These are phyloP conservation scores for Neobulgaria alba DNA, from an alignment of 2,329 filamentous ascomycete genomes.

Conservation along the genomic window DNA sequence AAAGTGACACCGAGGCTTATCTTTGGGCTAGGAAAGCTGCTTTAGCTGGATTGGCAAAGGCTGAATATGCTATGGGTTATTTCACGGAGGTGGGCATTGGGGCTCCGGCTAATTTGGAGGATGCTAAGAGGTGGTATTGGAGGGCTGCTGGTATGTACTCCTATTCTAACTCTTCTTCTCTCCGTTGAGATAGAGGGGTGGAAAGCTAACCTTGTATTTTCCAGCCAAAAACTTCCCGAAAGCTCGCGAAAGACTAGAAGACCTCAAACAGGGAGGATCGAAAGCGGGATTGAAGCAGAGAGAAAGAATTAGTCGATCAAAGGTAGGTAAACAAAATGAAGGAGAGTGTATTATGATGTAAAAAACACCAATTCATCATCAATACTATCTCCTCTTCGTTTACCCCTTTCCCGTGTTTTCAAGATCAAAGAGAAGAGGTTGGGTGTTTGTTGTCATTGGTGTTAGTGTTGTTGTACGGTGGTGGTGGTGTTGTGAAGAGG, in stretches of 20 bases:
- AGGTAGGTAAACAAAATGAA: constrained; percentile 75
- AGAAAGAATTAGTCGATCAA: constrained; percentile 72
- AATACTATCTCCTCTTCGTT: too few relatives aligned
- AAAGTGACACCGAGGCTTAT: constrained; percentile 93
- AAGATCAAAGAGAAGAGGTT: too few relatives aligned
- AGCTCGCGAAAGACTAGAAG: constrained; percentile 84
- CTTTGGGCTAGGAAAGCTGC: constrained; percentile 95
- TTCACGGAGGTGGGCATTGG: constrained; percentile 95
- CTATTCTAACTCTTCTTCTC: not conserved
- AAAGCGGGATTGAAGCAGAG: constrained; percentile 61
- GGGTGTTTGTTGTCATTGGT: too few relatives aligned
- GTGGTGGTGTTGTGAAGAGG: too few relatives aligned
- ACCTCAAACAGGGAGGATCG: constrained; percentile 73
- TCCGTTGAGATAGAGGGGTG: not conserved
- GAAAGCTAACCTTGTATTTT: constrained; percentile 4
- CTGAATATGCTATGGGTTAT: constrained; percentile 97
- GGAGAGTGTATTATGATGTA: constrained; percentile 85
- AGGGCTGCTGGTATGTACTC: constrained; percentile 77
- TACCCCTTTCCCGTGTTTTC: too few relatives aligned
- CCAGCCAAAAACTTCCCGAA: constrained; percentile 90
- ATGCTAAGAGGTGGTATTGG: constrained; percentile 98
- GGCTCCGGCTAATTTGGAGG: constrained; percentile 74
- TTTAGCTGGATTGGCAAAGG: constrained; percentile 78
- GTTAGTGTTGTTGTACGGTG: too few relatives aligned
- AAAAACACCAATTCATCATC: too few relatives aligned